Evolutionary conservation across 345 rosid genomes (phyloP).

Genomic region (Eucalyptus polyanthemos): DNA sequence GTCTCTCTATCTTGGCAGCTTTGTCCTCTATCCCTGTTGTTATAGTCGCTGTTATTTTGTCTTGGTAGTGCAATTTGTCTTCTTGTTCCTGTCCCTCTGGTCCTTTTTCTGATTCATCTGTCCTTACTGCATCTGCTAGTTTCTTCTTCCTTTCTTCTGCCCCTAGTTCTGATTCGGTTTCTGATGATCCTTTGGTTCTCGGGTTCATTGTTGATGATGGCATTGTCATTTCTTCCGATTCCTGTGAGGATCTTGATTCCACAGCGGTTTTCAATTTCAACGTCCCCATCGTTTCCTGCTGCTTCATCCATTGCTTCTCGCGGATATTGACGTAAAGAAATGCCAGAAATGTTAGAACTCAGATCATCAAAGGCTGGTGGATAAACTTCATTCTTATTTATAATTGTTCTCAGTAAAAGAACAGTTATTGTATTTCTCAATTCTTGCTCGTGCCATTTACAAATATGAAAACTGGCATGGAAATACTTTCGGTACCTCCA

Average conservation of each 20-base stretch:
- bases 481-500: not conserved
- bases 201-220: not conserved
- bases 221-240: not conserved
- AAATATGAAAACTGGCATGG: not conserved
- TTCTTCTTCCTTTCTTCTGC: not conserved
- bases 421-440: not conserved
- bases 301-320: not conserved
- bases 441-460: not conserved
- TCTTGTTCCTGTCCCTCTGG: not conserved
- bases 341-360: not conserved
- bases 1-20: slow-evolving; percentile 36
- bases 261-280: slow-evolving; percentile 10
- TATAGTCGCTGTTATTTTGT: not conserved
- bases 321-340: not conserved
- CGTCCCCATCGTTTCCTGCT: slow-evolving; percentile 45
- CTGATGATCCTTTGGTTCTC: not conserved
- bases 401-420: not conserved
- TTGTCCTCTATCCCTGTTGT: slow-evolving; percentile 17
- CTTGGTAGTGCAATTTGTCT: not conserved
- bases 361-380: not conserved
- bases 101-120: not conserved
- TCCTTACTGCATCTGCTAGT: not conserved
- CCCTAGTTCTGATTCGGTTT: not conserved
- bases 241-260: slow-evolving; percentile 9
- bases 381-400: not conserved